Evolutionary conservation across 148 eudicot species (phyloP).

Genomic region (Mesembryanthemum crystallinum): DNA sequence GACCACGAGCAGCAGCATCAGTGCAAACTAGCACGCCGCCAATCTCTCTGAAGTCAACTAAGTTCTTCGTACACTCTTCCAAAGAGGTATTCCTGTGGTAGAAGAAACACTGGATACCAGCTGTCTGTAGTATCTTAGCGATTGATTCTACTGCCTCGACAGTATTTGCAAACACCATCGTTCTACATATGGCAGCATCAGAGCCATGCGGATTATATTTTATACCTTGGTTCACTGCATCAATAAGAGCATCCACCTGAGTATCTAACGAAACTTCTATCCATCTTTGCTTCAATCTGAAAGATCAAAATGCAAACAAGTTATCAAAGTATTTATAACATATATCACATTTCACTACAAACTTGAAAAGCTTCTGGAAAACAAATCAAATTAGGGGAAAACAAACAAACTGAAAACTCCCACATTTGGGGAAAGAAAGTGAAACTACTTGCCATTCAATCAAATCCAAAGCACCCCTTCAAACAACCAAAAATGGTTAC

Average conservation of each 20-base stretch:
- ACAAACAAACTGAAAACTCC: neutral
- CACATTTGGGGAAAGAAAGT: neutral
- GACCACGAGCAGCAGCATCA: constrained; percentile 96
- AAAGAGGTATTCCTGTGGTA: constrained; percentile 73
- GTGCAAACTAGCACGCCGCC: constrained; percentile 94
- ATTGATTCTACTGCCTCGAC: constrained; percentile 94
- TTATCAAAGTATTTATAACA: neutral
- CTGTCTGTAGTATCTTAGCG: constrained; percentile 51
- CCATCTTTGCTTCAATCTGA: constrained; percentile 88
- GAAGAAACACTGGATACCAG: constrained; percentile 65
- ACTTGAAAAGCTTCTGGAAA: neutral
- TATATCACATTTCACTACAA: neutral
- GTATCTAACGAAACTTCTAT: constrained; percentile 72
- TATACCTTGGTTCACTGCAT: constrained; percentile 52
- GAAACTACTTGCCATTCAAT: neutral
- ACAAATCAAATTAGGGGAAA: neutral
- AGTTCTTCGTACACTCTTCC: constrained; percentile 68
- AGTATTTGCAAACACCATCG: constrained; percentile 94
- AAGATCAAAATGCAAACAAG: constrained; percentile 10
- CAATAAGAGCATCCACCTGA: constrained; percentile 79
- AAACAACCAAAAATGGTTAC: too few species aligned
- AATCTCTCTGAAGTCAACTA: constrained; percentile 58
- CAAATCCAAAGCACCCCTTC: neutral
- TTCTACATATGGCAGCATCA: constrained; percentile 40
- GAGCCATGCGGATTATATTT: constrained; percentile 28